A percentile compares a stretch with the other conserved stretches of the same genome.
Conservation (phyloP, 768 basidiomycete genomes). For the Pholiota molesta region DNA sequence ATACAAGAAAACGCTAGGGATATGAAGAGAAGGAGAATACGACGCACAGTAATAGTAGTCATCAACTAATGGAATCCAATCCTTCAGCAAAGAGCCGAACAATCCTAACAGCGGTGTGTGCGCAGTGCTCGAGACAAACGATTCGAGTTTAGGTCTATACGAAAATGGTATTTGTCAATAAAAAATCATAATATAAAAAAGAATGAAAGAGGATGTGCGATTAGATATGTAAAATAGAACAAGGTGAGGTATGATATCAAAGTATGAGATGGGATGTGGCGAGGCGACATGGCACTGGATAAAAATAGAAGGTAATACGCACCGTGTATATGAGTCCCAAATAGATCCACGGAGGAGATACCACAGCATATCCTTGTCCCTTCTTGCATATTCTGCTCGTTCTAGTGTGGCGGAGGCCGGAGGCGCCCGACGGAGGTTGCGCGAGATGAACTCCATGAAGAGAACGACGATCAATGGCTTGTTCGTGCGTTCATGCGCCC, state of each 20-base stretch:
- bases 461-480: conserved; percentile 69
- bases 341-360: conserved; percentile 86
- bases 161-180: background rate
- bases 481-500: conserved; percentile 42
- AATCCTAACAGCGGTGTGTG: conserved; percentile 68
- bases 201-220: too few species aligned
- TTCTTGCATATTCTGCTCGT: conserved; percentile 76
- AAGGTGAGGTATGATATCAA: too few species aligned
- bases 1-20: background rate
- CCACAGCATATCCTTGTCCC: conserved; percentile 83
- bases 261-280: background rate
- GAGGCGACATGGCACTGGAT: background rate
- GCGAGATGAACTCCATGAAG: conserved; percentile 71
- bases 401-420: conserved; percentile 65
- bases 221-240: too few species aligned
- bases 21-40: background rate
- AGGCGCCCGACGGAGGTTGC: conserved; percentile 71
- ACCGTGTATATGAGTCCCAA: conserved; percentile 83
- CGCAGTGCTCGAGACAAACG: conserved; percentile 56
- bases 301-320: conserved; percentile 20
- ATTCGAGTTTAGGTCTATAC: conserved; percentile 74
- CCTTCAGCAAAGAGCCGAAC: conserved; percentile 69
- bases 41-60: conserved; percentile 90
- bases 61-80: conserved; percentile 89
- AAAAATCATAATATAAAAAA: background rate